Conservation (phyloP, 1,284 basidiomycete species). For the Puccinia sorghi region DNA sequence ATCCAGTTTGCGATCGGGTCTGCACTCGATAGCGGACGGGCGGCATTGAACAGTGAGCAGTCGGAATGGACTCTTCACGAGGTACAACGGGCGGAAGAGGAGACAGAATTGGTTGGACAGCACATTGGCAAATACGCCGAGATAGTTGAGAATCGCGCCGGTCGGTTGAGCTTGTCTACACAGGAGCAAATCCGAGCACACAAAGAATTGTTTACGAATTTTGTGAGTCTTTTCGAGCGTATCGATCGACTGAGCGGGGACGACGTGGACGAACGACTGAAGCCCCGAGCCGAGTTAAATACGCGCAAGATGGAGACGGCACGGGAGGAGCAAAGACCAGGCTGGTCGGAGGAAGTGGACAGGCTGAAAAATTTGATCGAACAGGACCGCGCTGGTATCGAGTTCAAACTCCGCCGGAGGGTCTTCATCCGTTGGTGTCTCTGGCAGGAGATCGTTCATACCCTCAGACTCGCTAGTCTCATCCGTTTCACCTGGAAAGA, state of each 20-base stretch:
- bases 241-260: constrained; percentile 68
- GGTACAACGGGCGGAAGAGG: constrained; percentile 31
- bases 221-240: constrained; percentile 17
- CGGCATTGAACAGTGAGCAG: constrained; percentile 12
- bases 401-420: constrained; percentile 50
- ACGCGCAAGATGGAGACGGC: constrained; percentile 73
- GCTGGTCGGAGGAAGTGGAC: constrained; percentile 79
- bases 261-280: constrained; percentile 73
- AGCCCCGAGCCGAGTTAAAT: constrained; percentile 75
- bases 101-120: constrained; percentile 29
- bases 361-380: constrained; percentile 69
- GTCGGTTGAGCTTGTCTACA: constrained; percentile 8
- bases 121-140: constrained; percentile 44
- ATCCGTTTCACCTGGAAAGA: constrained; percentile 34
- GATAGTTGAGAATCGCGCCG: constrained; percentile 19
- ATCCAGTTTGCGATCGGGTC: constrained; percentile 46
- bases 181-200: constrained; percentile 34
- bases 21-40: constrained; percentile 33
- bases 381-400: constrained; percentile 67
- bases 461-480: constrained; percentile 27
- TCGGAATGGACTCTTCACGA: constrained; percentile 20
- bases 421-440: constrained; percentile 53
- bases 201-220: constrained; percentile 26
- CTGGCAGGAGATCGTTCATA: constrained; percentile 52
- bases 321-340: constrained; percentile 69